Conservation (phyloP, 2,329 filamentous ascomycete species). For the Chaetomiaceae sp. region DNA sequence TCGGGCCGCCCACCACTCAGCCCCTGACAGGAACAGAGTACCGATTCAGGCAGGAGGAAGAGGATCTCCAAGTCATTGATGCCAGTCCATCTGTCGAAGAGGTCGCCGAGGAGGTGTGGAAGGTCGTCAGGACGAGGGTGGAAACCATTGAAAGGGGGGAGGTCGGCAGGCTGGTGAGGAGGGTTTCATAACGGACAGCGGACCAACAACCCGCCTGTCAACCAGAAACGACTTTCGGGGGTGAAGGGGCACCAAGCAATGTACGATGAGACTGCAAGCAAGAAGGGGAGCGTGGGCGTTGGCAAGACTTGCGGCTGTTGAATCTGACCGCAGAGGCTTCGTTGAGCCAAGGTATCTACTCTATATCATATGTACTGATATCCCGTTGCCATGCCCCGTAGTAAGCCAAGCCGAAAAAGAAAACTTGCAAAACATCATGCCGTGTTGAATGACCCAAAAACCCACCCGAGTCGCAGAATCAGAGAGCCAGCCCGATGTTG, state of each 20-base stretch:
- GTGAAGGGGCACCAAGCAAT: no score
- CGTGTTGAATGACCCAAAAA: constrained; percentile 20
- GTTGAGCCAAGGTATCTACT: constrained; percentile 1
- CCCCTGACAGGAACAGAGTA: constrained; percentile 25
- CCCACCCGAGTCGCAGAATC: constrained; percentile 4
- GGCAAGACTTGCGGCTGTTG: constrained; percentile 7
- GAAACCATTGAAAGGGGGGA: constrained; percentile 47
- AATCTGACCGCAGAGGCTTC: constrained; percentile 1
- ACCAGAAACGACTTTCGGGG: no score
- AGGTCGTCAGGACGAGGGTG: constrained; percentile 42
- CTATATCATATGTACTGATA: not conserved
- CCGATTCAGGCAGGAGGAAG: constrained; percentile 44
- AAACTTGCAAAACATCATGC: not conserved
- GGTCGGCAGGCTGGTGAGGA: constrained; percentile 42
- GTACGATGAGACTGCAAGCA: no score
- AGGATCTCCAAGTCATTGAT: constrained; percentile 51
- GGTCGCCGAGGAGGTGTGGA: constrained; percentile 53
- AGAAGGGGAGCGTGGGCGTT: not conserved
- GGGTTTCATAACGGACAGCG: constrained; percentile 30
- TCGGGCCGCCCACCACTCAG: constrained; percentile 17
- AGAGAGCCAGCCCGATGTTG: constrained; percentile 24
- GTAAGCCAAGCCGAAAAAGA: not conserved
- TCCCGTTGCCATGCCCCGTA: not conserved
- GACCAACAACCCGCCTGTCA: no score
- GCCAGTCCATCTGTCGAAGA: constrained; percentile 51